Percentiles rank a stretch among this genome's conserved stretches.
Evolutionary conservation across 257 asterid species (phyloP).

Genomic region (Ajuga chamaepitys): DNA sequence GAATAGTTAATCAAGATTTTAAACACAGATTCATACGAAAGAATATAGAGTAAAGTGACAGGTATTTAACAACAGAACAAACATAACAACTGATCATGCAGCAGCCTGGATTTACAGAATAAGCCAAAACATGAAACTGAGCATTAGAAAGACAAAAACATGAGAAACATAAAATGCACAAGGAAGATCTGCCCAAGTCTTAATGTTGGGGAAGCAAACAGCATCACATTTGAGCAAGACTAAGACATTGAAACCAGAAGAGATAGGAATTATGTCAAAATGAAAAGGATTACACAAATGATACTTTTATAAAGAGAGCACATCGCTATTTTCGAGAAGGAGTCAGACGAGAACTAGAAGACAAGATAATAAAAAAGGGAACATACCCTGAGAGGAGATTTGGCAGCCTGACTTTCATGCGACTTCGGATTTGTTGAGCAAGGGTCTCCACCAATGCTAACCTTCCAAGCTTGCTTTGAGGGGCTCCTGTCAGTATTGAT

Average conservation of each 20-base stretch:
- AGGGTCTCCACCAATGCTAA: conserved; percentile 92
- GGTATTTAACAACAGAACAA: background rate
- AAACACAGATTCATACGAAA: conserved; percentile 3
- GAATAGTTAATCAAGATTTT: conserved; percentile 4
- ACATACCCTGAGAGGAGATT: conserved; percentile 83
- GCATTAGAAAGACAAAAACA: background rate
- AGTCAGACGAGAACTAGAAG: background rate
- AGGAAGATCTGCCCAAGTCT: background rate
- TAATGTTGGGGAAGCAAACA: background rate
- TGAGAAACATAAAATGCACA: background rate
- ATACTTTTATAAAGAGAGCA: background rate
- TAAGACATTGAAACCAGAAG: background rate
- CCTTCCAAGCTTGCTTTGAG: conserved; percentile 93
- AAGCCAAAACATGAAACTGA: background rate
- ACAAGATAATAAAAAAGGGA: conserved; percentile 14
- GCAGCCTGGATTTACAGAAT: background rate
- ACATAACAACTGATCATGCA: background rate
- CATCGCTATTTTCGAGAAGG: background rate
- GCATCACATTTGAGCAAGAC: background rate
- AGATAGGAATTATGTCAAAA: background rate
- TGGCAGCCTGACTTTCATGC: conserved; percentile 90
- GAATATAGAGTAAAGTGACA: background rate
- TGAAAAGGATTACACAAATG: background rate
- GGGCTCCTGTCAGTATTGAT: conserved; percentile 79
- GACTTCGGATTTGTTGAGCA: conserved; percentile 81